Evolutionary conservation across 345 rosid genomes (phyloP).

Genomic region (Arabis hirsuta): DNA sequence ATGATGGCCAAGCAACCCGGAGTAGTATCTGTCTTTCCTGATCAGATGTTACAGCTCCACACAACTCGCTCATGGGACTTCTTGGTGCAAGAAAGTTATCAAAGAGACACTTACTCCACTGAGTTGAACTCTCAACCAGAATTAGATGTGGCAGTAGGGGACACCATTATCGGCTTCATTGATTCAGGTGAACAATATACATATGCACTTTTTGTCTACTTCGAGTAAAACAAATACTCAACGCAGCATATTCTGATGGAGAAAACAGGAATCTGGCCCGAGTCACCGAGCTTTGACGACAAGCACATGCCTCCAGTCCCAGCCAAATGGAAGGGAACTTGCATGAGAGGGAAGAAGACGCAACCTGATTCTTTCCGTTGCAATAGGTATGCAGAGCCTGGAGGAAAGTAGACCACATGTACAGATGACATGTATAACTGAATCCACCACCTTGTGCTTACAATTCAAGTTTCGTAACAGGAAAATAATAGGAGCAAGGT

Average conservation of each 20-base stretch:
- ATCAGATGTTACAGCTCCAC: conserved; percentile 37
- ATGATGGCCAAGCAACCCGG: conserved; percentile 38
- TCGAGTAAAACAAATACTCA: conserved; percentile 5
- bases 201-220: not conserved
- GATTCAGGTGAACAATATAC: conserved; percentile 36
- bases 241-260: conserved; percentile 12
- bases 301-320: conserved; percentile 38
- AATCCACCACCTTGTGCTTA: conserved; percentile 15
- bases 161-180: conserved; percentile 36
- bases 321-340: conserved; percentile 37
- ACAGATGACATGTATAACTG: not conserved
- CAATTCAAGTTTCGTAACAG: conserved; percentile 8
- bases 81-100: conserved; percentile 43
- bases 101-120: conserved; percentile 32
- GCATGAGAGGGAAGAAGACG: conserved; percentile 40
- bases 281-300: conserved; percentile 36
- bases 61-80: conserved; percentile 44
- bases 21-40: conserved; percentile 40
- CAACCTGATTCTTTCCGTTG: conserved; percentile 35
- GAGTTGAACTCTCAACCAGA: conserved; percentile 24
- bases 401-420: not conserved
- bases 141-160: conserved; percentile 24
- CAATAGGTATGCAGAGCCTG: conserved; percentile 23
- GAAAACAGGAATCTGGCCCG: conserved; percentile 41
- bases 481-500: conserved; percentile 42